Conservation (phyloP, 805 yeast species). For the Kuraishia floccosa region DNA sequence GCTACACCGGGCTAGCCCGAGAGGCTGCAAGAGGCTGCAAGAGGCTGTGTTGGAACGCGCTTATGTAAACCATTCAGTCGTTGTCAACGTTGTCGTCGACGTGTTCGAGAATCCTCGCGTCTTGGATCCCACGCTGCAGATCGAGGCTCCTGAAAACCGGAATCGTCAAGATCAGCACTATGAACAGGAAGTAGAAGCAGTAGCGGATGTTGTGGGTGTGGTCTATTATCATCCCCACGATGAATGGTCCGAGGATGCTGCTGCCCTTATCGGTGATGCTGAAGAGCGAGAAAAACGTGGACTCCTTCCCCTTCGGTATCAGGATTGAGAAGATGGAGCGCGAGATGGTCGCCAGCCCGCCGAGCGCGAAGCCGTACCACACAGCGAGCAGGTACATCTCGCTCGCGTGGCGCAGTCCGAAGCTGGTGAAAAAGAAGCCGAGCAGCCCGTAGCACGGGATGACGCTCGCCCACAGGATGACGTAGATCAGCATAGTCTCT, state of each 20-base stretch:
- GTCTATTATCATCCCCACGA: constrained; percentile 67
- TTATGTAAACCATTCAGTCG: constrained; percentile 1
- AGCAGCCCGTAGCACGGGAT: constrained; percentile 65
- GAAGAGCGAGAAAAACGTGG: constrained; percentile 64
- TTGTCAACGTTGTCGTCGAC: constrained; percentile 1
- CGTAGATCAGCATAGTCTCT: constrained; percentile 34
- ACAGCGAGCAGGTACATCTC: constrained; percentile 63
- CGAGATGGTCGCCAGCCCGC: constrained; percentile 61
- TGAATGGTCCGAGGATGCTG: constrained; percentile 59
- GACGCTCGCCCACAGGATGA: constrained; percentile 48
- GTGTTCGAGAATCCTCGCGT: constrained; percentile 1
- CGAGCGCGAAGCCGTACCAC: constrained; percentile 69
- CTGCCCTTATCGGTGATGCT: constrained; percentile 77
- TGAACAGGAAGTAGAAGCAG: constrained; percentile 54
- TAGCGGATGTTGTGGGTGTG: constrained; percentile 63
- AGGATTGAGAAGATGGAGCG: constrained; percentile 57
- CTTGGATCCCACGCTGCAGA: constrained; percentile 43
- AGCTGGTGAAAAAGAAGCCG: constrained; percentile 41
- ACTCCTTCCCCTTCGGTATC: constrained; percentile 67
- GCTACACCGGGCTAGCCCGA: too few relatives aligned
- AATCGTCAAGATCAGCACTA: constrained; percentile 39
- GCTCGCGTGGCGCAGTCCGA: constrained; percentile 51
- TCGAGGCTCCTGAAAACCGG: constrained; percentile 46
- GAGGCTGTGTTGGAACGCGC: too few relatives aligned
- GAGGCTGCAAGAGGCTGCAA: too few relatives aligned